Conservation (phyloP, 2,329 filamentous ascomycete species). For the Amylocarpus encephaloides region DNA sequence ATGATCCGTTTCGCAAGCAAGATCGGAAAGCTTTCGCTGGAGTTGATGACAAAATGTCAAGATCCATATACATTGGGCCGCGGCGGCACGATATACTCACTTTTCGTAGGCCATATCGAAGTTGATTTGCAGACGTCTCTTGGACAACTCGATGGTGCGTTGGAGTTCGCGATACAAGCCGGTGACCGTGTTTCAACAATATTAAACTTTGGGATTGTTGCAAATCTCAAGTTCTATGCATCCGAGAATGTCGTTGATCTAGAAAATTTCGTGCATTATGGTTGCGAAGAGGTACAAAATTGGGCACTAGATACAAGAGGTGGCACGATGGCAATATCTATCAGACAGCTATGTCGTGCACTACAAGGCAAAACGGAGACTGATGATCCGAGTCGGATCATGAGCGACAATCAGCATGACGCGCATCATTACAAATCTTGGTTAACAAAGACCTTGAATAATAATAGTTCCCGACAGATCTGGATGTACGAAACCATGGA, state of each 20-base stretch:
- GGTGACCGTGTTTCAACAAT: conserved; percentile 69
- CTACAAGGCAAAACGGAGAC: conserved; percentile 66
- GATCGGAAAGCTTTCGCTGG: conserved; percentile 55
- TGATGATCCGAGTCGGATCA: conserved; percentile 42
- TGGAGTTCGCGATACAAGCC: conserved; percentile 59
- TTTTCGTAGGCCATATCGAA: conserved; percentile 66
- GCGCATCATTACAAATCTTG: conserved; percentile 53
- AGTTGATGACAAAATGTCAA: conserved; percentile 56
- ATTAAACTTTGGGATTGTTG: conserved; percentile 62
- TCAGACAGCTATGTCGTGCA: conserved; percentile 61
- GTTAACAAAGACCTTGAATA: conserved; percentile 42
- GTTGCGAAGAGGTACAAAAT: conserved; percentile 66
- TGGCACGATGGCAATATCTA: conserved; percentile 60
- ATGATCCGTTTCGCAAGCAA: conserved; percentile 63
- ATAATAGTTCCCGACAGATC: conserved; percentile 53
- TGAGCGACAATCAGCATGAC: conserved; percentile 64
- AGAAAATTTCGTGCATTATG: conserved; percentile 61
- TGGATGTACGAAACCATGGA: conserved; percentile 64
- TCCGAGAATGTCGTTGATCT: conserved; percentile 64
- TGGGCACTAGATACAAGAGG: conserved; percentile 68
- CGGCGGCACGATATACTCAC: conserved; percentile 61
- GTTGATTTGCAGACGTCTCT: conserved; percentile 53
- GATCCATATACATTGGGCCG: conserved; percentile 62
- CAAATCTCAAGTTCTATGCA: conserved; percentile 61
- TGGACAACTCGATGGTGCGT: conserved; percentile 54